phyloP scores from a whole-genome alignment of 495 filamentous ascomycete species.

The Hamigera avellanea region DNA sequence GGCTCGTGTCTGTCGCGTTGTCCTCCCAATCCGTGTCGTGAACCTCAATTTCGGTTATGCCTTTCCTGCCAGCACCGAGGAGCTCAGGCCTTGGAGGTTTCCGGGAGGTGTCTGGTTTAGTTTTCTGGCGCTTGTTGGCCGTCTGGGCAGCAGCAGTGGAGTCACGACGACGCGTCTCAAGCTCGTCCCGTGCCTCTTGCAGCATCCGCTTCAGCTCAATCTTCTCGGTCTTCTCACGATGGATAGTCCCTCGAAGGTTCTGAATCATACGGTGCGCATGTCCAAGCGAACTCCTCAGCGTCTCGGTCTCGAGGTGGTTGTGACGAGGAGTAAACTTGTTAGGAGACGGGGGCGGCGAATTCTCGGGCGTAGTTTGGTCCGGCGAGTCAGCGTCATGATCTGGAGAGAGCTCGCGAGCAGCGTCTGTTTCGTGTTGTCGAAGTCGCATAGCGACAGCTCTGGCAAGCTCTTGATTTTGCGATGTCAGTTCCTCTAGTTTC shows the following conservation, averaged over 20 bases:
- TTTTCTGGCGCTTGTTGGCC: conserved; percentile 55
- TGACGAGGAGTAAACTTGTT: conserved; percentile 85
- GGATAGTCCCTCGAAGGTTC: conserved; percentile 83
- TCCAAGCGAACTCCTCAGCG: conserved; percentile 80
- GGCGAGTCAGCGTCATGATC: conserved; percentile 53
- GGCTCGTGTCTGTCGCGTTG: conserved; percentile 41
- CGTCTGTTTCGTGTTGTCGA: conserved; percentile 51
- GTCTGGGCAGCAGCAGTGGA: conserved; percentile 26
- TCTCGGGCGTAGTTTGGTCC: conserved; percentile 69
- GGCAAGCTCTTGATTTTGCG: conserved; percentile 82
- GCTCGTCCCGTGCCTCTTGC: conserved; percentile 87
- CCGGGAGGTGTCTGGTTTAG: conserved; percentile 59
- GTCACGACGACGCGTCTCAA: conserved; percentile 65
- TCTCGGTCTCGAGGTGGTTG: conserved; percentile 83
- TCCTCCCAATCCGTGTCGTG: conserved; percentile 91
- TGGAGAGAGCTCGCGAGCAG: conserved; percentile 41
- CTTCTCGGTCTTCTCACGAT: conserved; percentile 97
- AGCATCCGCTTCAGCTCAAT: conserved; percentile 90
- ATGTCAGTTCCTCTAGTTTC: conserved; percentile 73
- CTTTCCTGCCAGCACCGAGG: conserved; percentile 65
- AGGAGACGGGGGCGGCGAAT: conserved; percentile 82
- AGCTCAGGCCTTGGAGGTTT: conserved; percentile 62
- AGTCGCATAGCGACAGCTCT: conserved; percentile 65
- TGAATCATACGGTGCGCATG: conserved; percentile 96
- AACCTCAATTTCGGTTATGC: conserved; percentile 61